Evolutionary conservation across 108 stramenopile species (phyloP).

Genomic region (Epithemia pelagica): DNA sequence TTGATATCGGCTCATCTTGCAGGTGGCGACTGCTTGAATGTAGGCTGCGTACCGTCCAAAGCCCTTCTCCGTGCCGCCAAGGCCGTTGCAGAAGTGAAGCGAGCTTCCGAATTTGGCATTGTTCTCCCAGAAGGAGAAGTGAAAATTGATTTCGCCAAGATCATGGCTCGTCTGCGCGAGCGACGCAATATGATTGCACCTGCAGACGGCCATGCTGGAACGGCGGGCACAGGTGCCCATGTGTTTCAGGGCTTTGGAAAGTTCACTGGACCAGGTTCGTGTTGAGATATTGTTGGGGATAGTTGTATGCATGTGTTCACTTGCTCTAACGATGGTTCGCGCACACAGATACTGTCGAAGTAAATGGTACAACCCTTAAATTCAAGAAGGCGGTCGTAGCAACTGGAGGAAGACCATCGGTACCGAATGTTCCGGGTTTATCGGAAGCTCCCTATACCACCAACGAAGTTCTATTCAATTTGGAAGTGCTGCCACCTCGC

Average conservation of each 20-base stretch:
- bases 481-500: conserved; percentile 75
- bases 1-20: conserved; percentile 73
- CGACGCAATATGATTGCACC: conserved; percentile 66
- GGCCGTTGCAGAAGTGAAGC: conserved; percentile 48
- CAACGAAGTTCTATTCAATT: conserved; percentile 88
- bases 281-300: too few species aligned
- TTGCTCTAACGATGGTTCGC: too few species aligned
- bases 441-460: conserved; percentile 80
- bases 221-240: conserved; percentile 48
- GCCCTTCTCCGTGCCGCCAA: conserved; percentile 80
- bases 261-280: conserved; percentile 53
- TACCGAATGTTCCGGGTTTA: conserved; percentile 70
- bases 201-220: conserved; percentile 79
- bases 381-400: conserved; percentile 88
- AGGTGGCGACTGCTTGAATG: conserved; percentile 86
- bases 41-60: conserved; percentile 95
- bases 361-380: conserved; percentile 45
- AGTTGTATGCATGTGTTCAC: too few species aligned
- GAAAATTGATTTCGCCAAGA: conserved; percentile 72
- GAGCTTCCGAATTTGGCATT: conserved; percentile 81
- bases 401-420: conserved; percentile 79
- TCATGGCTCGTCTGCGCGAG: conserved; percentile 69
- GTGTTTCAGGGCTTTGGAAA: conserved; percentile 68
- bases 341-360: conserved; percentile 71
- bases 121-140: conserved; percentile 41